A percentile compares a stretch with the other conserved stretches of the same genome.
Conservation (phyloP, 345 rosid genomes). For the Acer yangbiense region DNA sequence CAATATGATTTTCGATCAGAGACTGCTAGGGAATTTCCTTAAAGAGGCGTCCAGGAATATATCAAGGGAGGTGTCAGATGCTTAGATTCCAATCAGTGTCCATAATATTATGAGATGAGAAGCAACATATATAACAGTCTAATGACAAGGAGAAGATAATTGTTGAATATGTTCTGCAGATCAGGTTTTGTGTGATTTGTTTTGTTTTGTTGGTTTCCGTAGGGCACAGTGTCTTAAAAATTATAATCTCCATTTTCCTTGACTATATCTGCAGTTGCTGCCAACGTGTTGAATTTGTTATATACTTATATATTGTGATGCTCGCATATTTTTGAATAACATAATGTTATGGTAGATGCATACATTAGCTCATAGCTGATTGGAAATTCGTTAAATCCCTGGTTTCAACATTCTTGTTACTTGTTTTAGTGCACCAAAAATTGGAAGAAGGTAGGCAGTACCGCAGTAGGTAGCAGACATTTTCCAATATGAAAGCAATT, state of each 20-base stretch:
- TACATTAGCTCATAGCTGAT: no score
- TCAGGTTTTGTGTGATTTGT: background rate
- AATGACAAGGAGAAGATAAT: background rate
- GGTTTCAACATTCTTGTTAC: no score
- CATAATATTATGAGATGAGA: background rate
- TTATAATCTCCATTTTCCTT: background rate
- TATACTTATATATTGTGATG: no score
- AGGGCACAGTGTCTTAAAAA: background rate
- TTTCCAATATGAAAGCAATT: no score
- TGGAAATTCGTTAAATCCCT: no score
- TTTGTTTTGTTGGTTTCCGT: background rate
- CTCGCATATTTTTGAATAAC: no score
- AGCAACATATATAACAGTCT: background rate
- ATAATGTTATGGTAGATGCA: no score
- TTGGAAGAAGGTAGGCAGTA: no score
- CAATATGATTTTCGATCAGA: slow-evolving; percentile 84
- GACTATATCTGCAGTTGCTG: background rate
- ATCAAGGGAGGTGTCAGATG: slow-evolving; percentile 15
- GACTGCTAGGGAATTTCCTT: slow-evolving; percentile 80
- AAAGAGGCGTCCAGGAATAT: slow-evolving; percentile 31
- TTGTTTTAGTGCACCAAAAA: no score
- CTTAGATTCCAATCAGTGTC: slow-evolving; percentile 6
- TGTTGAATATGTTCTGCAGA: background rate
- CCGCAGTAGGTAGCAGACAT: no score
- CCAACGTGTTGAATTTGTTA: background rate